Base-by-base conservation (phyloP, 2,329 filamentous ascomycete genomes). In the Plenodomus biglobosus region DNA sequence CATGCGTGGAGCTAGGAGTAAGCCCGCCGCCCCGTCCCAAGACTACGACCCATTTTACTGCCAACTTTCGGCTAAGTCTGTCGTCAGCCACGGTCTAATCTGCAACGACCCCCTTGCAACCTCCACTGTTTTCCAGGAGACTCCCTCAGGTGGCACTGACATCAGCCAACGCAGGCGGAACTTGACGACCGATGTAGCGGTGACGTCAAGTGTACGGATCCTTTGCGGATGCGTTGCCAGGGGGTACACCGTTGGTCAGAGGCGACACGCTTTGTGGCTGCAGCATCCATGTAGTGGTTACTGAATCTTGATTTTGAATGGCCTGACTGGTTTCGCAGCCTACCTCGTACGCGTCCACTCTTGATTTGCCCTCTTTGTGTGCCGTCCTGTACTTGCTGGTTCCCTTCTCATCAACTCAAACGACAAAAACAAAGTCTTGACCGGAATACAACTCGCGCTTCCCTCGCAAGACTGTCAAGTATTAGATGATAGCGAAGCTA, bases 221-320 rank as follows among this genome's bases (percentile, higher is more conserved):
- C 37, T 37, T 44, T 50, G 43, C 27, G 34, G 35, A 37, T 11
- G 3, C 8, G 35, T 20, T 17, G 15, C 16, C 37, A 20, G 27
- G 37, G 34, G 41, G 15, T 32, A 34, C 3, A 21, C 17, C 30
- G 35, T 53, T 22, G 35, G 46, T 21, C 37, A 46, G 44, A 44
- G 56, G 46, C 52, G 49, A 42, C 48, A 46, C 45, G 52, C 38
- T 47, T 42, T 49, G 43, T 52, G 20, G 53, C 52, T 42, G 46
- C 42, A 44, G 20, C 48, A 58, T 55, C 46, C 59, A 47, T 50
- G 55, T 41, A 50, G 47, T 24, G 35, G 40, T 59, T 48, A 58
- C 50, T 64, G 57, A 71, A 71, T 71, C 69, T 68, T 71, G 67
- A 67, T 71, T 71, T 68, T 59, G 50, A 48, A 50, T 45, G 53